Percentiles rank a stretch among this genome's conserved stretches.
Conservation (phyloP, 75 land plant genomes). For the Chamaecyparis obtusa region DNA sequence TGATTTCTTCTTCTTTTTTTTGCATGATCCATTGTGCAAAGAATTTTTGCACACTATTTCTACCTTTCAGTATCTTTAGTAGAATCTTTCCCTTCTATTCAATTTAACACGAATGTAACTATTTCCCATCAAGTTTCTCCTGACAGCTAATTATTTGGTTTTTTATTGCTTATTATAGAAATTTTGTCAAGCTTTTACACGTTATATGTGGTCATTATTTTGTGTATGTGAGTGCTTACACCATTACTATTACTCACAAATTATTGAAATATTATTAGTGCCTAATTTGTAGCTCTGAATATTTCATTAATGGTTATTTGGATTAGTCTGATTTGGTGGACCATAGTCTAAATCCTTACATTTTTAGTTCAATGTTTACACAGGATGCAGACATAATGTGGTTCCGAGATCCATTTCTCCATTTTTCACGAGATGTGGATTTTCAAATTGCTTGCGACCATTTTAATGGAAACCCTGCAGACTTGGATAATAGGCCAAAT, state of each 20-base stretch:
- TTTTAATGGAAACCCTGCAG: constrained; percentile 52
- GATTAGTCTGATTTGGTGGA: not conserved
- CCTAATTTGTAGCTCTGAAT: not conserved
- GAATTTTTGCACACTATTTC: not conserved
- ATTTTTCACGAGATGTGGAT: constrained; percentile 56
- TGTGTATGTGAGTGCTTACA: not conserved
- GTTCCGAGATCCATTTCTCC: constrained; percentile 86
- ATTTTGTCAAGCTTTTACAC: not conserved
- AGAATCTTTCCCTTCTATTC: not conserved
- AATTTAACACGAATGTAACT: not conserved
- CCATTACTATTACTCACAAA: not conserved
- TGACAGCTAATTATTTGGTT: not conserved
- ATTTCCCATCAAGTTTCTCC: not conserved
- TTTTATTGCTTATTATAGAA: not conserved
- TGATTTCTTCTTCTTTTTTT: not conserved
- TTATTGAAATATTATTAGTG: not conserved
- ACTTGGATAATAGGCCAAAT: constrained; percentile 62
- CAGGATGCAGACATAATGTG: constrained; percentile 97
- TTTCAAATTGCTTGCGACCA: constrained; percentile 92
- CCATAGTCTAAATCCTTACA: not conserved
- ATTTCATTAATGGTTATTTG: not conserved
- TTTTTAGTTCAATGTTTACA: constrained; percentile 9
- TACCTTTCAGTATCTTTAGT: not conserved
- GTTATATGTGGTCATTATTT: not conserved
- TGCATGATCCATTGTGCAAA: not conserved